Evolutionary conservation across 192 early-diverging fungal genomes (phyloP), one percentile per base, ranked within the genome.

Genomic region (Linnemannia hyalina): DNA sequence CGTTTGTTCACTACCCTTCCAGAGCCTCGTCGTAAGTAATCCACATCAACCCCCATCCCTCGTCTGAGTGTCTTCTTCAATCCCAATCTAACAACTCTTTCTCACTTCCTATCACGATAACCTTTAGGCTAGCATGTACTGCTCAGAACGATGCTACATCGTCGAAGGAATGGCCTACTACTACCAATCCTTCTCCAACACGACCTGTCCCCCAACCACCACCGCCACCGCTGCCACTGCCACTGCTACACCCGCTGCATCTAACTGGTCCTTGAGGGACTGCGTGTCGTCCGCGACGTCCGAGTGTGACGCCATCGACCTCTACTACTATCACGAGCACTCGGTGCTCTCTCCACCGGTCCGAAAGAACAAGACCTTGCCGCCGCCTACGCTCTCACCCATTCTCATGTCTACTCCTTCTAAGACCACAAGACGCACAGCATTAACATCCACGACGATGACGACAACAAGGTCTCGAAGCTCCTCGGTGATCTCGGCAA

Each of bases 311-410:
- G 13, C 44, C 44, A 52, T 18, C 49, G 49, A 52, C 49, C 6
- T 52, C 16, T 18, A 52, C 49, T 52, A 52, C 20, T 52, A 40
- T 40, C 38, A 52, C 49, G 4, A 52, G 2, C 16, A 70, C 3
- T 2, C 57, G 41, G 20, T 20, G 38, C 10, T 9, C 0, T 60
- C 29, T 15, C n/a, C 8, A 23, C n/a, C 8, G 29, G 7, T 40
- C 32, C 76, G 73, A 72, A 82, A 82, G 68, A 78, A 78, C 38
- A 83, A 83, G 73, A 46, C n/a, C 20, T 38, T 83, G 20, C 82
- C 82, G 6, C 82, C 82, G 1, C 82, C 82, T 8, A 83, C 82
- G 3, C 46, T 83, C 38, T 70, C 82, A 10, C 76, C 82, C 10
- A 78, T 74, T 13, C 70, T 83, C 4, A 29, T 78, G n/a, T 60